Percentiles rank a stretch among this genome's conserved stretches.
phyloP scores from a whole-genome alignment of 108 stramenopile species.

The Seminavis robusta region DNA sequence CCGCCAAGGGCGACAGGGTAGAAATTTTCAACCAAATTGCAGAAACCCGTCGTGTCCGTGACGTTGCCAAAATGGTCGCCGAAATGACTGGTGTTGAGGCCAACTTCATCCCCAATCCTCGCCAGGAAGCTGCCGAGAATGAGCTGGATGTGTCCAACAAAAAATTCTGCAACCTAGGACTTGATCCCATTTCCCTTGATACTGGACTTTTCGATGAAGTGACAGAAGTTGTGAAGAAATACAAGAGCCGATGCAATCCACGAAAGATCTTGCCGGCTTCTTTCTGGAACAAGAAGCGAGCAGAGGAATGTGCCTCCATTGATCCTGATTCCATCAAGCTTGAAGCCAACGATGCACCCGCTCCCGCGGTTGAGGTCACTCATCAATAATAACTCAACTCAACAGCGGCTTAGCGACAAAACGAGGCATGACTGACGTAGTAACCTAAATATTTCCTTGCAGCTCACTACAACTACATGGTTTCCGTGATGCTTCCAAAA shows the following conservation, averaged over 20 bases:
- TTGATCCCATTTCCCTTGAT: constrained; percentile 92
- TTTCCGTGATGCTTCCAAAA: not conserved
- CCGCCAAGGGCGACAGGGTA: constrained; percentile 81
- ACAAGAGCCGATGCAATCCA: constrained; percentile 89
- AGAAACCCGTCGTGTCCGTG: constrained; percentile 95
- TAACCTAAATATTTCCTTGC: not conserved
- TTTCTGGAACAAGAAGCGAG: constrained; percentile 95
- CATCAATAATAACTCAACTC: not conserved
- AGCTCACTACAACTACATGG: not conserved
- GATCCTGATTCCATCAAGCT: constrained; percentile 73
- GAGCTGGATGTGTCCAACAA: constrained; percentile 95
- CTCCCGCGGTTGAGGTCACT: not conserved
- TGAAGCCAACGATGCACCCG: constrained; percentile 15
- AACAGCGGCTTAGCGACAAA: not conserved
- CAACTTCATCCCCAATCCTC: constrained; percentile 92
- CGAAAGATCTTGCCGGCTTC: constrained; percentile 91
- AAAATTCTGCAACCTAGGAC: constrained; percentile 93
- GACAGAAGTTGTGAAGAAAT: constrained; percentile 90
- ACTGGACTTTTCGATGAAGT: constrained; percentile 91
- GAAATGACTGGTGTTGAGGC: constrained; percentile 90
- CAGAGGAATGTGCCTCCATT: constrained; percentile 74
- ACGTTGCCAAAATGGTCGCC: constrained; percentile 91
- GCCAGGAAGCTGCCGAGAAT: constrained; percentile 97
- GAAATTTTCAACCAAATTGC: constrained; percentile 98
- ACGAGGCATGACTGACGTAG: not conserved